A percentile compares a stretch with the other conserved stretches of the same genome.
Conservation (phyloP, 441 rosid genomes). For the Dalechampia spathulata region DNA sequence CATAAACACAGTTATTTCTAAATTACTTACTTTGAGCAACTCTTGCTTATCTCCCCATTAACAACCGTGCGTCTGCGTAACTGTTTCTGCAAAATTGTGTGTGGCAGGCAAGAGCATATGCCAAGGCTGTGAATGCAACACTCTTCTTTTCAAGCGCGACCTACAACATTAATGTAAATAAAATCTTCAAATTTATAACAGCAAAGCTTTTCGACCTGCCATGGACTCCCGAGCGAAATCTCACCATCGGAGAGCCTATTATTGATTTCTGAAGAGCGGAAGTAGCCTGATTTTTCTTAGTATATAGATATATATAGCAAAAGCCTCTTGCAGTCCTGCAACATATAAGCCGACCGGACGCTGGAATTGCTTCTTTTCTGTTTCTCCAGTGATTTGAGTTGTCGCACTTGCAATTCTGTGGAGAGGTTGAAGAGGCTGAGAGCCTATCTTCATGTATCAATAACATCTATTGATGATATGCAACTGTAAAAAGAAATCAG, state of each 20-base stretch:
- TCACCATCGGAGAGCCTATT: slow-evolving; percentile 74
- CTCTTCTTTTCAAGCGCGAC: slow-evolving; percentile 86
- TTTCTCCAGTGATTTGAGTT: slow-evolving; percentile 6
- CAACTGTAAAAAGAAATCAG: neutral
- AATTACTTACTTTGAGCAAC: too few species aligned
- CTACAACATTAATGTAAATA: slow-evolving; percentile 84
- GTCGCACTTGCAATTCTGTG: neutral
- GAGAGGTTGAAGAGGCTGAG: neutral
- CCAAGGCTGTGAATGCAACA: slow-evolving; percentile 72
- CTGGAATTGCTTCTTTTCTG: neutral
- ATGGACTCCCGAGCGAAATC: slow-evolving; percentile 72
- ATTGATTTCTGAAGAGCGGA: slow-evolving; percentile 56
- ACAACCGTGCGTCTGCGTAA: too few species aligned
- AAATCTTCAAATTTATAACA: slow-evolving; percentile 85
- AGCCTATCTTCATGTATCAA: neutral
- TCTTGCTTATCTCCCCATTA: too few species aligned
- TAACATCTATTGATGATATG: neutral
- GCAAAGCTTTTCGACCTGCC: slow-evolving; percentile 83
- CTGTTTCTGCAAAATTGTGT: neutral
- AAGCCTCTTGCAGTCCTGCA: neutral
- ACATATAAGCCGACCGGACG: slow-evolving; percentile 1
- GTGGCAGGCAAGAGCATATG: slow-evolving; percentile 69
- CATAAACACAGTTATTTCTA: too few species aligned
- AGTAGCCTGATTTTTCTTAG: neutral
- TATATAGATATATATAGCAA: neutral